Conservation (phyloP, 2,329 filamentous ascomycete genomes). For the Triangularia setosa region DNA sequence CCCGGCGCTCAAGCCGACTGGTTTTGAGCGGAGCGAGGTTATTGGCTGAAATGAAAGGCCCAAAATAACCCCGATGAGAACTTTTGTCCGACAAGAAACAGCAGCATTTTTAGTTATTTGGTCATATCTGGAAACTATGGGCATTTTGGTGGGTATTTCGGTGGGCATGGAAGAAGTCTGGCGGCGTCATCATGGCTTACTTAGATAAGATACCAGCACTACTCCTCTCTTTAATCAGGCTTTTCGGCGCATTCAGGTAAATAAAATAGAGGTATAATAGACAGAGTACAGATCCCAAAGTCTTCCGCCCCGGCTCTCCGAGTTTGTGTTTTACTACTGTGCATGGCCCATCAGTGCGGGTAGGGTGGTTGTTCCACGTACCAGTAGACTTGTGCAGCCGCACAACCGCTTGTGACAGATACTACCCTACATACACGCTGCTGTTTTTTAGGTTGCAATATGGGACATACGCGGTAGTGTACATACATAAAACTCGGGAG, state of each 20-base stretch:
- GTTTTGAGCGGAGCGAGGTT: constrained; percentile 82
- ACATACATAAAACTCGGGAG: not conserved
- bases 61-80: not conserved
- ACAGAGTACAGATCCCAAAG: not conserved
- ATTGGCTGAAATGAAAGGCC: constrained; percentile 40
- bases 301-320: too few species aligned
- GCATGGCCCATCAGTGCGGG: not conserved
- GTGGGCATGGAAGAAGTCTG: not conserved
- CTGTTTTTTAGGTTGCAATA: not conserved
- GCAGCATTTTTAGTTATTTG: not conserved
- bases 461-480: not conserved
- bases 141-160: not conserved
- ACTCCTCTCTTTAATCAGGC: not conserved
- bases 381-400: not conserved
- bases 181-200: not conserved
- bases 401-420: not conserved
- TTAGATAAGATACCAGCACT: constrained; percentile 3
- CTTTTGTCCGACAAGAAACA: not conserved
- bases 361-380: not conserved
- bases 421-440: not conserved
- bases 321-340: too few species aligned
- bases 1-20: constrained; percentile 59
- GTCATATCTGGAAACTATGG: not conserved
- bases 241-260: not conserved
- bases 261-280: not conserved